These are phyloP conservation scores for Apiospora aurea DNA, from an alignment of 2,329 filamentous ascomycete genomes.

Conservation along the genomic window DNA sequence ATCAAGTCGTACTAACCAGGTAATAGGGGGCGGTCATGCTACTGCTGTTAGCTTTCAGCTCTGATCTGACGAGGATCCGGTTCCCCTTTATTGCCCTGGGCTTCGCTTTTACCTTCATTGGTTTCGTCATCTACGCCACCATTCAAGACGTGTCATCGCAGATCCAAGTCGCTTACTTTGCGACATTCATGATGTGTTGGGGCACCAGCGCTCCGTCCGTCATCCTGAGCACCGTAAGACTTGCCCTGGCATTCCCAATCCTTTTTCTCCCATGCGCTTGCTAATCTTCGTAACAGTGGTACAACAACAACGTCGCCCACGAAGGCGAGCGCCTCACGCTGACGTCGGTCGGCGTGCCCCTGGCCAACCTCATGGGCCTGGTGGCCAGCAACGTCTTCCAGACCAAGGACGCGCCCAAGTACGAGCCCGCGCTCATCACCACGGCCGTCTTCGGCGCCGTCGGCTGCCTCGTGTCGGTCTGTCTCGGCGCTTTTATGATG, in stretches of 20 bases:
- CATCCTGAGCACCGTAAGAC: slow-evolving; percentile 56
- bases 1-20: no score
- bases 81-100: slow-evolving; percentile 79
- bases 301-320: slow-evolving; percentile 84
- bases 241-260: no score
- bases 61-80: slow-evolving; percentile 69
- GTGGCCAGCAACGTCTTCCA: slow-evolving; percentile 74
- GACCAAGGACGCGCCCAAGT: slow-evolving; percentile 68
- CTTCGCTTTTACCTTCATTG: slow-evolving; percentile 76
- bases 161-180: slow-evolving; percentile 74
- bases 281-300: slow-evolving; percentile 55
- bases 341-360: slow-evolving; percentile 75
- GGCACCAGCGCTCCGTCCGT: slow-evolving; percentile 79
- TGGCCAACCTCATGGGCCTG: slow-evolving; percentile 80
- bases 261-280: no score
- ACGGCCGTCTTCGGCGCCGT: slow-evolving; percentile 69
- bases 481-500: slow-evolving; percentile 69
- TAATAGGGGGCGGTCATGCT: slow-evolving; percentile 71
- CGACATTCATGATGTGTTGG: slow-evolving; percentile 85
- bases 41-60: slow-evolving; percentile 74
- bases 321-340: slow-evolving; percentile 75
- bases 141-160: slow-evolving; percentile 68
- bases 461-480: slow-evolving; percentile 61
- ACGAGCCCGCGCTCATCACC: slow-evolving; percentile 70
- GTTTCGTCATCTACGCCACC: slow-evolving; percentile 80